A percentile compares a stretch with the other conserved stretches of the same genome.
These are phyloP conservation scores for Sicyos edulis DNA, from an alignment of 306 rosid genomes.

Conservation along the genomic window DNA sequence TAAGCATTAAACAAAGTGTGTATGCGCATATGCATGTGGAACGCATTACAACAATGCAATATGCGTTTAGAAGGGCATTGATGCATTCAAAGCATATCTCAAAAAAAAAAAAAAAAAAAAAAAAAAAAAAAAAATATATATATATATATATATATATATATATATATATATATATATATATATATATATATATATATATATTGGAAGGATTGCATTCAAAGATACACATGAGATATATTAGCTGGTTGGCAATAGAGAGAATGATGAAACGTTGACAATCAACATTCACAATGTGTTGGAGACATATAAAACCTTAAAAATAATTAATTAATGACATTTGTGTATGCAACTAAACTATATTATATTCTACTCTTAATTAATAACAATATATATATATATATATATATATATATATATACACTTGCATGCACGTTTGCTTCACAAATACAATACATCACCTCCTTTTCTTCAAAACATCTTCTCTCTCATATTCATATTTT, in stretches of 20 bases:
- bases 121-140: too few relatives aligned
- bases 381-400: too few relatives aligned
- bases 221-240: not conserved
- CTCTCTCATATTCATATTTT: not conserved
- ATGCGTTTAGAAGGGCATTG: too few relatives aligned
- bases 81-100: too few relatives aligned
- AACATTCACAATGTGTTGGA: not conserved
- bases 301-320: not conserved
- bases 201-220: too few relatives aligned
- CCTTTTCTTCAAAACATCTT: not conserved
- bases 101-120: too few relatives aligned
- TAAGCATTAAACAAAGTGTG: too few relatives aligned
- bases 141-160: too few relatives aligned
- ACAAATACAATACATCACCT: not conserved
- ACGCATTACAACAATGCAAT: too few relatives aligned
- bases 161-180: too few relatives aligned
- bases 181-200: too few relatives aligned
- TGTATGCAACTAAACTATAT: conserved; percentile 3
- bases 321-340: not conserved
- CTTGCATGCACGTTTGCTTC: conserved; percentile 19
- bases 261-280: not conserved
- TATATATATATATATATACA: not conserved
- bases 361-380: not conserved
- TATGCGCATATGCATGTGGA: too few relatives aligned
- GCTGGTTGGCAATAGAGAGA: not conserved